Base-by-base conservation (phyloP, 768 basidiomycete species). In the Termitomyces sp. region DNA sequence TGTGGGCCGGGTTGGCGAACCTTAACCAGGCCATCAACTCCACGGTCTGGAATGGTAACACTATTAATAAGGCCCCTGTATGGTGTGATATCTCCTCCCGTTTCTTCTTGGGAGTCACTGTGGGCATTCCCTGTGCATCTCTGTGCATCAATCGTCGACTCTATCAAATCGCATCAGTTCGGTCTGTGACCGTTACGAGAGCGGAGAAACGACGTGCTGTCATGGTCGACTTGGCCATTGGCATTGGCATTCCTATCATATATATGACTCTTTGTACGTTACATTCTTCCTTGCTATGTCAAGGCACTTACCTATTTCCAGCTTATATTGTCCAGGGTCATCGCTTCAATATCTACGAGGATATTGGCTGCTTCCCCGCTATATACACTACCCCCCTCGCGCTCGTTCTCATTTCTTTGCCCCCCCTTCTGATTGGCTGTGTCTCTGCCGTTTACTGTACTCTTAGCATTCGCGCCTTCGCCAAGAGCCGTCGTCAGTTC, bases 41-140 rank as follows among this genome's bases (percentile, higher is more conserved):
- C 3, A 74, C 92, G 45, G 68, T 92, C 12, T 94, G 92, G 92
- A 76, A 76, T 60, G 75, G 81, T 25, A 87, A 82, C 67, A 79
- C 79, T 9, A 75, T 81, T 50, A 82, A 86, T 66, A 73, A 67
- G 66, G 80, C 83, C 7, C 85, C 85, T 6, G 74, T 83, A 6
- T 89, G 86, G 86, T 89, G 88, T 67, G 87, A 89, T 67, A 80
- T 83, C 66, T 79, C 83, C 4, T 62, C 82, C 20, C 74, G 76
- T 38, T 73, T 86, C 64, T 69, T 81, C n/a, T 61, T 82, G 34
- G 81, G 79, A 17, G 65, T 70, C 38, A 67, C 71, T 48, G 74
- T 83, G 54, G 86, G 77, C 1, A 76, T 86, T 61, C 83, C 85
- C 5, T 80, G 82, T 1, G 75, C 81, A 10, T 82, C 81, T 4